Percentiles rank a stretch among this genome's conserved stretches.
Conservation (phyloP, 768 basidiomycete species). For the Auricularia heimuer region DNA sequence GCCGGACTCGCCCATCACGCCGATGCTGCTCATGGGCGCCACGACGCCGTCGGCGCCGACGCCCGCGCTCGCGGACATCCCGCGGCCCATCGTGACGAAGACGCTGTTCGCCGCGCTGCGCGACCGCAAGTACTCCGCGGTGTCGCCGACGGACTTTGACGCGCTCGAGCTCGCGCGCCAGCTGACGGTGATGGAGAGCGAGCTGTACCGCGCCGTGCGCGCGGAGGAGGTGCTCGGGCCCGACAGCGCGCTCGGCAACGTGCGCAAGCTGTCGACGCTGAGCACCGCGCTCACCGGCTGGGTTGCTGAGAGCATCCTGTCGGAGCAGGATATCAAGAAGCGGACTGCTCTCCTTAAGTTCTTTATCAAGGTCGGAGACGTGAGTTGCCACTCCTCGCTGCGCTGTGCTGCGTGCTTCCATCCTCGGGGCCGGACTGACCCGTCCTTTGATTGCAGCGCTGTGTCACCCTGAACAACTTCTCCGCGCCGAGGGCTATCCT, state of each 20-base stretch:
- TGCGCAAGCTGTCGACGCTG: conserved; percentile 76
- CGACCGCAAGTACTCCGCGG: conserved; percentile 48
- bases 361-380: conserved; percentile 89
- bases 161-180: conserved; percentile 87
- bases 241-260: conserved; percentile 46
- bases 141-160: conserved; percentile 85
- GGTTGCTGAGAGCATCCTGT: conserved; percentile 90
- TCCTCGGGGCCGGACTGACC: conserved; percentile 5
- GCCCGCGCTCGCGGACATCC: conserved; percentile 49
- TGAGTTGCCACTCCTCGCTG: conserved; percentile 29
- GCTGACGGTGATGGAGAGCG: conserved; percentile 87
- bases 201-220: conserved; percentile 74
- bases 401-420: conserved; percentile 2
- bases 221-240: conserved; percentile 78
- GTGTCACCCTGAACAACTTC: conserved; percentile 74
- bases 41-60: conserved; percentile 45
- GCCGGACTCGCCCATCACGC: background rate
- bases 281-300: conserved; percentile 93
- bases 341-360: conserved; percentile 72
- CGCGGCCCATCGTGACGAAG: conserved; percentile 81
- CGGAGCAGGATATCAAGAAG: conserved; percentile 83
- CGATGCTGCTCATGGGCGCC: conserved; percentile 30
- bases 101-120: conserved; percentile 58
- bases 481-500: conserved; percentile 88
- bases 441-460: conserved; percentile 48